These are phyloP conservation scores for Candida ovalis DNA, from an alignment of 805 yeast species.

Conservation along the genomic window DNA sequence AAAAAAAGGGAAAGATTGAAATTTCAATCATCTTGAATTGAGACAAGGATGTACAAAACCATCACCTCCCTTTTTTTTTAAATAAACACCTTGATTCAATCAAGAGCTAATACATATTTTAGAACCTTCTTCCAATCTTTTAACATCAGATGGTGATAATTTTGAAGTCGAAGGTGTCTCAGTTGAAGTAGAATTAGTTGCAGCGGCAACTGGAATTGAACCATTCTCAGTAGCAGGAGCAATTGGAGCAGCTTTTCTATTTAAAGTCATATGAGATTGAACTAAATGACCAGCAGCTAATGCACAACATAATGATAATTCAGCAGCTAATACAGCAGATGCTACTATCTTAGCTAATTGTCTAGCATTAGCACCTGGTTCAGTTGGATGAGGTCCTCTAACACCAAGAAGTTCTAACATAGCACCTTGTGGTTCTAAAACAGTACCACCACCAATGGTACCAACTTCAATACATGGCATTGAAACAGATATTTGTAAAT, in stretches of 20 bases:
- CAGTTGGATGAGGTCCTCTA: constrained; percentile 90
- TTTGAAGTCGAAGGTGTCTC: constrained; percentile 18
- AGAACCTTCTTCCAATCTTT: constrained; percentile 67
- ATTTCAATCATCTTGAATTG: too few species aligned
- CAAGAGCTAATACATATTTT: constrained; percentile 67
- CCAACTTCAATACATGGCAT: constrained; percentile 99
- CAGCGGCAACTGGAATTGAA: constrained; percentile 26
- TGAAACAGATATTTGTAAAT: constrained; percentile 88
- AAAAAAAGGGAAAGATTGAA: too few species aligned
- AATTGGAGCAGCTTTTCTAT: constrained; percentile 47
- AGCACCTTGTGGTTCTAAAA: constrained; percentile 93
- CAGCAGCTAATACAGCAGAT: constrained; percentile 93
- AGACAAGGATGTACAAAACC: too few species aligned
- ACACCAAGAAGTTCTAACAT: constrained; percentile 94
- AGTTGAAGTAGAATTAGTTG: constrained; percentile 16
- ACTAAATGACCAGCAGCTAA: constrained; percentile 98
- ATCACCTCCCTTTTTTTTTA: background rate
- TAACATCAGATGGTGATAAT: constrained; percentile 29
- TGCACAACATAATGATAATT: constrained; percentile 90
- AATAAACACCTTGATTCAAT: background rate
- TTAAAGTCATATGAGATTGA: constrained; percentile 94
- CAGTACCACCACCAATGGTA: constrained; percentile 98
- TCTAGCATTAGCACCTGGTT: constrained; percentile 93
- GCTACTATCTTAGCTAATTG: constrained; percentile 92
- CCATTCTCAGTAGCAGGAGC: constrained; percentile 21